Evolutionary conservation across 805 yeast species (phyloP).

Genomic region (Danielia reshetovae): DNA sequence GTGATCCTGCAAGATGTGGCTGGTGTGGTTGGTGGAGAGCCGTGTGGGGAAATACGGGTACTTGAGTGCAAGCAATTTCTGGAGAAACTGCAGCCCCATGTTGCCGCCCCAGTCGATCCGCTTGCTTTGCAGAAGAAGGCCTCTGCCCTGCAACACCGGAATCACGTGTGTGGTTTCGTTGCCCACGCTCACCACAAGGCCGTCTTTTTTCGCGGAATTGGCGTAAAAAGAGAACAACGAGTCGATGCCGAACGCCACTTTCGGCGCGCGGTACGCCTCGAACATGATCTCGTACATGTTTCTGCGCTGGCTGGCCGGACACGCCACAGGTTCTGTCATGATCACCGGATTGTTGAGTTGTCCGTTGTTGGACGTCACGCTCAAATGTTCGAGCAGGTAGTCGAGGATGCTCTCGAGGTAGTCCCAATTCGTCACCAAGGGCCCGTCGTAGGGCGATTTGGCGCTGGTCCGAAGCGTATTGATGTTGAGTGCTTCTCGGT

Average conservation of each 20-base stretch:
- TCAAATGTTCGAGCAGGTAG: constrained; percentile 75
- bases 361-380: constrained; percentile 45
- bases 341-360: constrained; percentile 72
- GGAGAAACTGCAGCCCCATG: constrained; percentile 61
- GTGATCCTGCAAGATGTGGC: constrained; percentile 64
- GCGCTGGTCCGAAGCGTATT: constrained; percentile 63
- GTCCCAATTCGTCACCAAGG: constrained; percentile 90
- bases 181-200: constrained; percentile 81
- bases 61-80: constrained; percentile 64
- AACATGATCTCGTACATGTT: constrained; percentile 79
- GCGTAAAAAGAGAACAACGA: constrained; percentile 72
- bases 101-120: constrained; percentile 92
- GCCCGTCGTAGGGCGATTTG: constrained; percentile 82
- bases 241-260: constrained; percentile 79
- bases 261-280: constrained; percentile 76
- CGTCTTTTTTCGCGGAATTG: constrained; percentile 48
- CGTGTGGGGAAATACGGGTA: constrained; percentile 90
- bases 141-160: constrained; percentile 73
- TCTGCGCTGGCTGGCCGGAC: constrained; percentile 65
- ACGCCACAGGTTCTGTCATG: constrained; percentile 72
- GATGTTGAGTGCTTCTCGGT: constrained; percentile 44
- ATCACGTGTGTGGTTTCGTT: constrained; percentile 77
- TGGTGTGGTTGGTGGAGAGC: constrained; percentile 58
- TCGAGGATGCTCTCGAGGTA: constrained; percentile 77
- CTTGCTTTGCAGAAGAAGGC: constrained; percentile 63